Percentiles rank a stretch among this genome's conserved stretches.
These are phyloP conservation scores for Ophiocordyceps camponoti-floridani DNA, from an alignment of 2,329 filamentous ascomycete species.

Conservation along the genomic window DNA sequence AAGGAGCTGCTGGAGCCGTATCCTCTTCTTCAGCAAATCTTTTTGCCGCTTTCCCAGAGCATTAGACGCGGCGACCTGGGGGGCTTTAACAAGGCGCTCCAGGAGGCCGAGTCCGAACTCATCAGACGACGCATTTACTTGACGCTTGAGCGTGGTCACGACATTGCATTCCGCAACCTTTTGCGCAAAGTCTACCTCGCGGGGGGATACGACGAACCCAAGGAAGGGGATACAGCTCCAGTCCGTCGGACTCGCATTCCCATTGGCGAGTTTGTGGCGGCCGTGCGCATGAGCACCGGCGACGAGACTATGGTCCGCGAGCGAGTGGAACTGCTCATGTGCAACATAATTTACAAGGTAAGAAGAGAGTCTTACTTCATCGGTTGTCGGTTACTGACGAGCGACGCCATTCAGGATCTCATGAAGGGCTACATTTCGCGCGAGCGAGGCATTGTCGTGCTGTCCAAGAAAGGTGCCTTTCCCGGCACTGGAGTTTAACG, in stretches of 20 bases:
- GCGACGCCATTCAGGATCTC: slow-evolving; percentile 40
- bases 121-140: slow-evolving; percentile 88
- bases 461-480: slow-evolving; percentile 87
- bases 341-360: slow-evolving; percentile 98
- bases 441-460: slow-evolving; percentile 73
- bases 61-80: slow-evolving; percentile 71
- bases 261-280: slow-evolving; percentile 69
- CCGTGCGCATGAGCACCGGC: slow-evolving; percentile 55
- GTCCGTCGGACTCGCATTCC: slow-evolving; percentile 62
- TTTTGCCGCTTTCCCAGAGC: slow-evolving; percentile 57
- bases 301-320: slow-evolving; percentile 59
- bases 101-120: slow-evolving; percentile 75
- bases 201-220: slow-evolving; percentile 63
- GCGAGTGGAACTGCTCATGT: slow-evolving; percentile 86
- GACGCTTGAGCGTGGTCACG: slow-evolving; percentile 78
- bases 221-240: slow-evolving; percentile 45
- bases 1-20: slow-evolving; percentile 52
- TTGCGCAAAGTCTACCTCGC: slow-evolving; percentile 79
- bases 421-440: slow-evolving; percentile 98
- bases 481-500: slow-evolving; percentile 61
- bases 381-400: slow-evolving; percentile 11
- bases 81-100: slow-evolving; percentile 68
- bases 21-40: slow-evolving; percentile 59
- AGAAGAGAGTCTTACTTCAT: slow-evolving; percentile 4
- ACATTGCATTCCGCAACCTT: slow-evolving; percentile 81